Base-by-base conservation (phyloP, 305 asterid species). In the Plantago coronopus region DNA sequence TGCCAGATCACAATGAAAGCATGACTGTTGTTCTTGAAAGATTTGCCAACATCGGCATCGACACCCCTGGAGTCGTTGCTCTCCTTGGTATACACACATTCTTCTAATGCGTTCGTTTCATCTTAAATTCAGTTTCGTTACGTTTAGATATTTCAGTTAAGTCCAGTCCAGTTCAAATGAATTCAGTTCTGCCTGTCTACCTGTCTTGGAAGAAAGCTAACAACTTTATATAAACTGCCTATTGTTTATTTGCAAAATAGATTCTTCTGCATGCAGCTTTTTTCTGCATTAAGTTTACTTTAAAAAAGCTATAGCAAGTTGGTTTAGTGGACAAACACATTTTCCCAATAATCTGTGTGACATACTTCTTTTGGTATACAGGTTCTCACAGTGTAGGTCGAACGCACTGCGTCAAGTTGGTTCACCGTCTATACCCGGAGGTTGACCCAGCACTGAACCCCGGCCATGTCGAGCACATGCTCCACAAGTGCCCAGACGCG, bases 1-100 rank as follows among this genome's bases (percentile, higher is more conserved):
- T 91, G 29, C 98, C 98, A 3, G 98, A 91, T 68, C 98, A 91
- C 82, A 91, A 91, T 56, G 98, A 91, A 61, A 86, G 95, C 95
- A 68, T 91, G 80, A 71, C 43, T 54, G 91, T 83, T 50, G 97
- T 89, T 53, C 98, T 91, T 43, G 84, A 86, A 14, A 79, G 98
- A 60, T 91, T 91, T 63, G 82, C 81, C 21, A 73, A 74, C 59
- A 81, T 88, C 43, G 95, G 97, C 7, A 81, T 91, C 42, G 78
- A 88, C 59, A 55, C 95, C 62, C 68, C 95, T 0, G 98, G 95
- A 22, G 81, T 91, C 38, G 98, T 91, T 29, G 97, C 98, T 70
- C 69, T 91, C 63, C 87, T 91, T 43, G 98, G 96, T 87, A 78
- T 17, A 50, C 10, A 57, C 46, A n/a, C n/a, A n/a, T n/a, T n/a